Percentiles rank a stretch among this genome's conserved stretches.
These are phyloP conservation scores for Aspergillus japonicus DNA, from an alignment of 2,329 filamentous ascomycete species.

Conservation along the genomic window DNA sequence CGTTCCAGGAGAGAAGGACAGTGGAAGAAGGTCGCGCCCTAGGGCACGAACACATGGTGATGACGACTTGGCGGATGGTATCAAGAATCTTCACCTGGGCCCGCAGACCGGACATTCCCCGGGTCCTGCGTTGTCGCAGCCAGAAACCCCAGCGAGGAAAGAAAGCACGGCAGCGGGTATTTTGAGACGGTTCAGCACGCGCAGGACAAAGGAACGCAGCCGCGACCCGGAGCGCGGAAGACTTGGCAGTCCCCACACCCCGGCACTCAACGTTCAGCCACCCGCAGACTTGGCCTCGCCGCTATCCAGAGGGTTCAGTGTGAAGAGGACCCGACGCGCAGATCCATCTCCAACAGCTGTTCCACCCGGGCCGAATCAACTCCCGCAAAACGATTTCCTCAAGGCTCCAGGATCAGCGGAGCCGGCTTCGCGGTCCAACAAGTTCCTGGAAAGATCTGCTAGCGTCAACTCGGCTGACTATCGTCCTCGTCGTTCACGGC, in stretches of 20 bases:
- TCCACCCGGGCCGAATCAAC: conserved; percentile 60
- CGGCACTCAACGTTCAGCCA: conserved; percentile 77
- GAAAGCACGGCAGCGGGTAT: conserved; percentile 84
- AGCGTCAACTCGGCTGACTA: conserved; percentile 89
- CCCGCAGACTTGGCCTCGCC: conserved; percentile 64
- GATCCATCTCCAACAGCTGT: conserved; percentile 55
- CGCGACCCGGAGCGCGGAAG: conserved; percentile 45
- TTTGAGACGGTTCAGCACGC: conserved; percentile 85
- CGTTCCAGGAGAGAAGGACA: conserved; percentile 83
- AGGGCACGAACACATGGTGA: conserved; percentile 91
- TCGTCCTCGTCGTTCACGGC: conserved; percentile 59
- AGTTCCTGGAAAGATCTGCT: conserved; percentile 77
- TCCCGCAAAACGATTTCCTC: conserved; percentile 75
- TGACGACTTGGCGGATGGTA: conserved; percentile 75
- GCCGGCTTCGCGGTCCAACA: conserved; percentile 59
- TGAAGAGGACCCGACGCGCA: conserved; percentile 61
- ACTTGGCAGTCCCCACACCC: conserved; percentile 65
- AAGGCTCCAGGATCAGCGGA: conserved; percentile 68
- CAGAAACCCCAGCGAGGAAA: conserved; percentile 68
- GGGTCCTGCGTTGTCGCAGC: conserved; percentile 56
- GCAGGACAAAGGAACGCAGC: conserved; percentile 63
- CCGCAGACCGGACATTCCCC: conserved; percentile 50
- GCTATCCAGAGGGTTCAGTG: conserved; percentile 85
- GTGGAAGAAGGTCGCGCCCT: conserved; percentile 77
- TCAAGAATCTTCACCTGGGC: conserved; percentile 64